Conservation (phyloP, 129 eudicot genomes). For the Flaveria trinervia region DNA sequence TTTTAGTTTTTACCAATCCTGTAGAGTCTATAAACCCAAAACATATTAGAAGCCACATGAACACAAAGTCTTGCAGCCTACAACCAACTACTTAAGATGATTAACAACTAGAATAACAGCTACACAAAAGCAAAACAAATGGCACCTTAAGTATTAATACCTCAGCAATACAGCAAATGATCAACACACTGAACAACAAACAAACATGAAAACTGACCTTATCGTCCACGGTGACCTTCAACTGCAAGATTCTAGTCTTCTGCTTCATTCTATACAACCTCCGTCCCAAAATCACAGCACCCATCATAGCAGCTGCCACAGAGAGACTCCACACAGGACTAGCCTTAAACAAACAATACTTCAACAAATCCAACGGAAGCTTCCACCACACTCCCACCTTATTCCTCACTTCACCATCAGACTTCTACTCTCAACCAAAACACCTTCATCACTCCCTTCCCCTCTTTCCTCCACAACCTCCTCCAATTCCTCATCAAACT, state of each 20-base stretch:
- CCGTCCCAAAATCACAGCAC: constrained; percentile 72
- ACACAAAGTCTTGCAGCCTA: too few species aligned
- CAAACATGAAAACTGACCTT: constrained; percentile 54
- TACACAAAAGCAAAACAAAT: background rate
- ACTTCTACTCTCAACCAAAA: background rate
- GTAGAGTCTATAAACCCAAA: background rate
- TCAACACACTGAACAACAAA: background rate
- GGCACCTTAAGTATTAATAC: background rate
- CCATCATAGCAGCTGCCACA: constrained; percentile 84
- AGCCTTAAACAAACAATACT: constrained; percentile 60
- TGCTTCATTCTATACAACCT: constrained; percentile 72
- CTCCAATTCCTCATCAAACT: constrained; percentile 8
- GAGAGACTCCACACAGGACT: constrained; percentile 89
- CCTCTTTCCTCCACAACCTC: constrained; percentile 26
- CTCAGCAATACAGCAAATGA: too few species aligned
- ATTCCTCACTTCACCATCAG: constrained; percentile 36
- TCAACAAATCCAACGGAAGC: constrained; percentile 78
- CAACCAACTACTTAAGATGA: too few species aligned
- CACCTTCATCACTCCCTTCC: background rate
- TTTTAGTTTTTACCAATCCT: too few species aligned
- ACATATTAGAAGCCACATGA: background rate
- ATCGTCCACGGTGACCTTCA: constrained; percentile 75
- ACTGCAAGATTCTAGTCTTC: constrained; percentile 58
- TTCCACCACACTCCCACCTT: constrained; percentile 81
- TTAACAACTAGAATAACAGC: too few species aligned